These are phyloP conservation scores for Rehmannia glutinosa DNA, from an alignment of 257 asterid genomes.

Conservation along the genomic window DNA sequence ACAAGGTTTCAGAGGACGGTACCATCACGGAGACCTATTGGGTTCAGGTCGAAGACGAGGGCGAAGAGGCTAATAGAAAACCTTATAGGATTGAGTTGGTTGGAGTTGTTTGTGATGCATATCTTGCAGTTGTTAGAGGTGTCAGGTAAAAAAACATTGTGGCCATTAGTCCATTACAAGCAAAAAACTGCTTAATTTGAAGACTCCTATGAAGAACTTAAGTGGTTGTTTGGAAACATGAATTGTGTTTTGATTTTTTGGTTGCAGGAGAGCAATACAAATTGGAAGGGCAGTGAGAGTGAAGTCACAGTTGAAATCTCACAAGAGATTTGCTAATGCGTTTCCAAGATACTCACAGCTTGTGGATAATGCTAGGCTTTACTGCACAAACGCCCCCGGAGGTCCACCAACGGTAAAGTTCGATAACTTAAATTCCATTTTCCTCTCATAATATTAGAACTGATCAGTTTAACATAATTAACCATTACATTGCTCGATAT, in stretches of 20 bases:
- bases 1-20: slow-evolving; percentile 72
- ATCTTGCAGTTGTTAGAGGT: slow-evolving; percentile 88
- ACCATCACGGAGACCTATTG: slow-evolving; percentile 70
- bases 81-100: slow-evolving; percentile 89
- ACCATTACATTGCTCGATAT: too few species aligned
- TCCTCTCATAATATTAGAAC: too few species aligned
- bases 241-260: background rate
- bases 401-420: slow-evolving; percentile 60
- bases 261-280: slow-evolving; percentile 79
- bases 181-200: background rate
- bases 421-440: background rate
- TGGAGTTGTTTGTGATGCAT: slow-evolving; percentile 91
- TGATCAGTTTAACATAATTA: too few species aligned
- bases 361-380: slow-evolving; percentile 85
- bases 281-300: slow-evolving; percentile 92
- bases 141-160: slow-evolving; percentile 45
- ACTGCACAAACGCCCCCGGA: slow-evolving; percentile 56
- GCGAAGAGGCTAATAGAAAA: slow-evolving; percentile 30
- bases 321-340: slow-evolving; percentile 85
- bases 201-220: background rate
- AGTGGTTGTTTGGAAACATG: background rate
- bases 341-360: slow-evolving; percentile 60
- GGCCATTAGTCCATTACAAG: background rate
- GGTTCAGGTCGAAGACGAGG: slow-evolving; percentile 50
- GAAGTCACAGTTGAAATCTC: slow-evolving; percentile 74